These are phyloP conservation scores for Volvariella surrecta DNA, from an alignment of 1,284 basidiomycete species.

Conservation along the genomic window DNA sequence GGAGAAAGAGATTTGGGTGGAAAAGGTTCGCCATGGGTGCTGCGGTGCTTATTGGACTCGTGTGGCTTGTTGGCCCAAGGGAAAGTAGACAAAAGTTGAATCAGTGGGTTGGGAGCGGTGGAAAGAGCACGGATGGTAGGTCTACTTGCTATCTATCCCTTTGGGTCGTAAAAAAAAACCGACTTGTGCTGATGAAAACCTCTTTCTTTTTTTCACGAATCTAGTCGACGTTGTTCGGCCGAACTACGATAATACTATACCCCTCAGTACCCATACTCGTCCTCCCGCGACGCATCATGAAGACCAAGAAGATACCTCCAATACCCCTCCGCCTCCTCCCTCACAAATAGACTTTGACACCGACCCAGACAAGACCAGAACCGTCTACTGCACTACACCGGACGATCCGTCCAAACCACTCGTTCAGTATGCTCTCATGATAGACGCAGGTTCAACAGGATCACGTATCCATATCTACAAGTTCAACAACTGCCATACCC, in stretches of 20 bases:
- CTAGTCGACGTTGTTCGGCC: too few species aligned
- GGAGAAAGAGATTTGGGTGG: conserved; percentile 38
- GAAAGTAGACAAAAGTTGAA: conserved; percentile 8
- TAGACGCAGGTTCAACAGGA: conserved; percentile 96
- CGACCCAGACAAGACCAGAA: conserved; percentile 57
- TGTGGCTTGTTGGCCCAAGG: conserved; percentile 58
- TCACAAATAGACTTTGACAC: conserved; percentile 32
- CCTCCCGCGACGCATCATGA: conserved; percentile 3
- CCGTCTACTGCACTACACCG: conserved; percentile 58
- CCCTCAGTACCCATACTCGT: conserved; percentile 9
- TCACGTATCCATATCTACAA: conserved; percentile 98
- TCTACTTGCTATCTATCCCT: neutral
- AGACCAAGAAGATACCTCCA: conserved; percentile 5
- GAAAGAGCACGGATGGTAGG: conserved; percentile 2
- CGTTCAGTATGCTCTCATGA: conserved; percentile 94
- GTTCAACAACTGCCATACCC: conserved; percentile 75
- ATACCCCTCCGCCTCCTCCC: conserved; percentile 5
- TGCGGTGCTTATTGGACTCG: conserved; percentile 42
- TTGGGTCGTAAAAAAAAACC: too few species aligned
- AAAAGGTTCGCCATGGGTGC: conserved; percentile 58
- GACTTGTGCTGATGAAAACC: neutral
- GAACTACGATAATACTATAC: neutral
- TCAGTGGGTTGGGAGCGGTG: conserved; percentile 8
- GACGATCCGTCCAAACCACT: conserved; percentile 40
- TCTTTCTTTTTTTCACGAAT: neutral